Percentiles rank a stretch among this genome's conserved stretches.
Evolutionary conservation across 495 filamentous ascomycete genomes (phyloP).

Genomic region (Aspergillus diversus): DNA sequence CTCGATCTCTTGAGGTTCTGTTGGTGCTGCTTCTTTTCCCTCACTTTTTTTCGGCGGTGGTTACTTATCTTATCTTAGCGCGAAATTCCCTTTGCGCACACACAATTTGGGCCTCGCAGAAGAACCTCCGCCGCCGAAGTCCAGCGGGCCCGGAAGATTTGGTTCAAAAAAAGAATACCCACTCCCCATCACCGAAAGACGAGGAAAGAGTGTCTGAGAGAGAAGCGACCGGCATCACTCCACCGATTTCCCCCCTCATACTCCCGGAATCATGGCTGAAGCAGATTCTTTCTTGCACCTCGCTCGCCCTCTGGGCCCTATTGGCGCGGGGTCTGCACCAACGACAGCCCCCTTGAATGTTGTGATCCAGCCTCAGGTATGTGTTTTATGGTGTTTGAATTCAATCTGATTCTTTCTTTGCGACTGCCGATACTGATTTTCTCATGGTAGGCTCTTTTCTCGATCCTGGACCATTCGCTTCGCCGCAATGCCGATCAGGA

Average conservation of each 20-base stretch:
- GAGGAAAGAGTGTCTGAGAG: slow-evolving; percentile 18
- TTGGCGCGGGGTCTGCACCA: slow-evolving; percentile 72
- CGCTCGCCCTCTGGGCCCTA: slow-evolving; percentile 84
- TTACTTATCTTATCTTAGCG: slow-evolving; percentile 61
- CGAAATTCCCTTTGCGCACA: slow-evolving; percentile 54
- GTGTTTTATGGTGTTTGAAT: background rate
- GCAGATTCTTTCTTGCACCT: slow-evolving; percentile 90
- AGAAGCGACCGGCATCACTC: slow-evolving; percentile 19
- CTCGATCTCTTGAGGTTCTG: background rate
- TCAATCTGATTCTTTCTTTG: background rate
- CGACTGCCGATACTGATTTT: background rate
- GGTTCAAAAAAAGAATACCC: slow-evolving; percentile 30
- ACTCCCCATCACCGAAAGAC: slow-evolving; percentile 29
- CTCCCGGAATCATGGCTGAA: slow-evolving; percentile 72
- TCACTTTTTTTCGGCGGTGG: slow-evolving; percentile 17
- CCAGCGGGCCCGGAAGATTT: slow-evolving; percentile 30
- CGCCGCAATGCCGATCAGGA: slow-evolving; percentile 88
- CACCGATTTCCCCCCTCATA: slow-evolving; percentile 23
- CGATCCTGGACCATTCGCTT: slow-evolving; percentile 94
- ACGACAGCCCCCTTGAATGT: slow-evolving; percentile 89
- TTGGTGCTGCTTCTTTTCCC: background rate
- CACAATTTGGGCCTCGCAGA: slow-evolving; percentile 47
- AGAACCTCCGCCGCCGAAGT: slow-evolving; percentile 29
- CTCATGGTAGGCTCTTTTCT: slow-evolving; percentile 79
- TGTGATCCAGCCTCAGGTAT: slow-evolving; percentile 92